Conservation (phyloP, 2,329 filamentous ascomycete genomes). For the Aspergillus fumigatus region DNA sequence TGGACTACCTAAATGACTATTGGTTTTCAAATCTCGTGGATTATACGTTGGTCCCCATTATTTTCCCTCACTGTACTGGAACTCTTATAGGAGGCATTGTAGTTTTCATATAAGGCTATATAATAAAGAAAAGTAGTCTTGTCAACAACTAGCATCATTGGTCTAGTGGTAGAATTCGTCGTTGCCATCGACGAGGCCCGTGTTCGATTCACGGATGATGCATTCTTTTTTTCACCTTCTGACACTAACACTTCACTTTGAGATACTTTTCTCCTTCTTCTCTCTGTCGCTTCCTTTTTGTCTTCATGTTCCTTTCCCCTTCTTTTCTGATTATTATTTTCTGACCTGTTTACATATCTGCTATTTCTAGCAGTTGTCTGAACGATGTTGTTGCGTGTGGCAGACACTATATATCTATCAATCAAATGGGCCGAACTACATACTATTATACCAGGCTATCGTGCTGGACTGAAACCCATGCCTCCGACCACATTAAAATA, state of each 20-base stretch:
- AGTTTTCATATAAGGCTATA: fast-evolving
- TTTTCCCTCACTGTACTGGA: background rate
- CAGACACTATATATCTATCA: too few species aligned
- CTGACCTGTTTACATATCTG: background rate
- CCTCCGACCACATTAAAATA: background rate
- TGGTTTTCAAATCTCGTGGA: too few species aligned
- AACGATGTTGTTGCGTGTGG: background rate
- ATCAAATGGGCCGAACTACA: too few species aligned
- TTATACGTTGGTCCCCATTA: too few species aligned
- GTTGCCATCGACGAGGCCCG: slow-evolving; percentile 45
- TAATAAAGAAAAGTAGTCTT: background rate
- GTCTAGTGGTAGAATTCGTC: slow-evolving; percentile 44
- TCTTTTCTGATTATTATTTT: background rate
- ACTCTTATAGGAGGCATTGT: background rate
- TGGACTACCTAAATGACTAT: too few species aligned
- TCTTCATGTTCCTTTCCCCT: background rate
- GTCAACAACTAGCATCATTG: slow-evolving; percentile 33
- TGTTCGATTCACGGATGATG: slow-evolving; percentile 45
- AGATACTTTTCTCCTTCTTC: background rate
- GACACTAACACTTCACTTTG: too few species aligned
- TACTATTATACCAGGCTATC: too few species aligned
- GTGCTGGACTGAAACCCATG: background rate
- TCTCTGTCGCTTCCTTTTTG: background rate
- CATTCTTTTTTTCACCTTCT: slow-evolving; percentile 12
- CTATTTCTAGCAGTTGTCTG: background rate